These are phyloP conservation scores for Metschnikowia sp. DNA, from an alignment of 805 yeast genomes.

Conservation along the genomic window DNA sequence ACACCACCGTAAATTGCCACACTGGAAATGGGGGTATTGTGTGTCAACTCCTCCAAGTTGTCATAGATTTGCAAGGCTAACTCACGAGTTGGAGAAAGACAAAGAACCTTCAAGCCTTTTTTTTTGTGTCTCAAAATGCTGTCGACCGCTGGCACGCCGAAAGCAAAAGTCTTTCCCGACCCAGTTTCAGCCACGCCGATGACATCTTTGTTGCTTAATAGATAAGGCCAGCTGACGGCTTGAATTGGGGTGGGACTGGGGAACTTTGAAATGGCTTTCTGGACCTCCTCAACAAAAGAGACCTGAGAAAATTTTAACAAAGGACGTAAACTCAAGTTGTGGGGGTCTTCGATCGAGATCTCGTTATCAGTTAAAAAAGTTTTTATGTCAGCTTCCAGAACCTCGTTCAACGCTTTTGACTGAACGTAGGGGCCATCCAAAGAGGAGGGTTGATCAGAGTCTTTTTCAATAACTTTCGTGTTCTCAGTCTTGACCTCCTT, in stretches of 20 bases:
- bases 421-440: conserved; percentile 30
- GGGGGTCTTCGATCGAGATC: conserved; percentile 74
- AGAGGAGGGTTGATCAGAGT: not conserved
- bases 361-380: conserved; percentile 67
- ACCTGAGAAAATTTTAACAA: conserved; percentile 64
- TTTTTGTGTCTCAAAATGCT: conserved; percentile 48
- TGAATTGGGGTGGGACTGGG: conserved; percentile 95
- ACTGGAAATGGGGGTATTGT: conserved; percentile 59
- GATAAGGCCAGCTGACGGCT: conserved; percentile 90
- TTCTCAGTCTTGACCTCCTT: conserved; percentile 4
- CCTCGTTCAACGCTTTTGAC: conserved; percentile 34
- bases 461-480: not conserved
- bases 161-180: conserved; percentile 95
- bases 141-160: conserved; percentile 94
- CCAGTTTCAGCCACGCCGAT: conserved; percentile 99
- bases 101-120: conserved; percentile 67
- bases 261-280: conserved; percentile 62
- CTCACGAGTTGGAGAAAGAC: conserved; percentile 96
- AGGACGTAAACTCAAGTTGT: conserved; percentile 55
- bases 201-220: conserved; percentile 75
- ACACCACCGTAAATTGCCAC: conserved; percentile 97
- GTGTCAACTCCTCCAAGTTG: conserved; percentile 66
- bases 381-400: conserved; percentile 55
- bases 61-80: conserved; percentile 92
- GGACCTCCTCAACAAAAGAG: conserved; percentile 49